Base-by-base conservation (phyloP, 2,329 filamentous ascomycete genomes). In the Bipolaris cookei region DNA sequence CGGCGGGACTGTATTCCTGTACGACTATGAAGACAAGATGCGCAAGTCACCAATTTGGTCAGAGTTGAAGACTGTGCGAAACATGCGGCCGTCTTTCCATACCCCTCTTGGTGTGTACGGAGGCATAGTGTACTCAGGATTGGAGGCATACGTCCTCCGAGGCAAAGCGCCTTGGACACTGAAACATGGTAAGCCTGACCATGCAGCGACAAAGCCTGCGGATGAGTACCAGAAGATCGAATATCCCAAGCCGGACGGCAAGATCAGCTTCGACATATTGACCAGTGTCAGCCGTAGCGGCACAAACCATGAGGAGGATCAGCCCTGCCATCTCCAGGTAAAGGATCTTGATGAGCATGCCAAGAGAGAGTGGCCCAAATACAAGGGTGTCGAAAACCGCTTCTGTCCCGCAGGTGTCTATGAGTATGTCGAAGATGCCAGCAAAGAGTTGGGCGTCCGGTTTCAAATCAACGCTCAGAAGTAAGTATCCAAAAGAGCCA, bases 401-500 rank as follows among this genome's bases (percentile, higher is more conserved):
- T 99, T 99, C 82, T 99, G 95, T 75, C 95, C 95, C 16, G 95
- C 95, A 0, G 95, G 93, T 13, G 95, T 99, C 64, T 99, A 99
- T 72, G 95, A 99, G 77, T 99, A 99, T 77, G 87, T 98, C 7
- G 95, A 99, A 80, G 95, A 99, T 73, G 85, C 89, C 51, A 88
- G 84, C 53, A 97, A 96, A 80, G 86, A 91, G 43, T 82, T 92
- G 56, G 95, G 95, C 7, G 92, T 99, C 67, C 84, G 93, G 56
- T 99, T 99, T 81, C 94, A 98, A 80, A 99, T 99, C 75, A 98
- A 98, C 73, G 82, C 93, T 46, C 94, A 98, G 77, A 98, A 97
- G 92, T 96, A 83, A 86, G 91, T 87, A 16, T 14, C 6, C 14
- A 41, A 20, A 23, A n/a, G 11, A 6, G 6, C 13, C 39, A 48